Percentiles rank a stretch among this genome's conserved stretches.
Conservation (phyloP, 2,329 filamentous ascomycete genomes). For the Gyromitra esculenta region DNA sequence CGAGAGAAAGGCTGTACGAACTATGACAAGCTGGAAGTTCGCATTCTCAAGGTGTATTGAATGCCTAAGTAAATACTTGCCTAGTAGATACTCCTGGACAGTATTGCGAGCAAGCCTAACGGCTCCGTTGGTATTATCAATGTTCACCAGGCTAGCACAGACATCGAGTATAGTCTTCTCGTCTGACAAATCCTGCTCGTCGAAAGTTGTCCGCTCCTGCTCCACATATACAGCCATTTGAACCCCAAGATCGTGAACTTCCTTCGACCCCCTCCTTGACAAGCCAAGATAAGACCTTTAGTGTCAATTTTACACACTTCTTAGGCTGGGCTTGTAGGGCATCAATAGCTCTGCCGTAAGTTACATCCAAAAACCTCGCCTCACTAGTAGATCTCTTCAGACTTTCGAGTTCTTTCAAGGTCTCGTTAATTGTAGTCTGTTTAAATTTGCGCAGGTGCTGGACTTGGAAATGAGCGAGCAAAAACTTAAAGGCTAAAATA, state of each 20-base stretch:
- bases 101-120: slow-evolving; percentile 58
- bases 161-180: slow-evolving; percentile 51
- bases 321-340: background rate
- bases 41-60: background rate
- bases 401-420: background rate
- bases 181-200: slow-evolving; percentile 12
- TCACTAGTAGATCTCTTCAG: background rate
- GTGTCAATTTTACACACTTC: slow-evolving; percentile 4
- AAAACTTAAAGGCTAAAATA: background rate
- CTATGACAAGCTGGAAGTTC: slow-evolving; percentile 2
- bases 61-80: slow-evolving; percentile 56
- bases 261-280: background rate
- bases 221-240: slow-evolving; percentile 27
- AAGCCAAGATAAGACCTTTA: slow-evolving; percentile 11
- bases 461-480: slow-evolving; percentile 12
- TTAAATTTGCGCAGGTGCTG: background rate
- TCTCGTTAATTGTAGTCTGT: slow-evolving; percentile 1
- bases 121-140: slow-evolving; percentile 57
- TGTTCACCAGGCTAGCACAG: slow-evolving; percentile 57
- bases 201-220: background rate
- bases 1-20: slow-evolving; percentile 16
- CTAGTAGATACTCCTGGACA: slow-evolving; percentile 58
- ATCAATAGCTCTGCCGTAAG: slow-evolving; percentile 9
- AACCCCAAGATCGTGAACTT: slow-evolving; percentile 17
- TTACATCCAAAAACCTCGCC: slow-evolving; percentile 10